These are phyloP conservation scores for Emmonsiellopsis sp. DNA, from an alignment of 2,329 filamentous ascomycete species.

Conservation along the genomic window DNA sequence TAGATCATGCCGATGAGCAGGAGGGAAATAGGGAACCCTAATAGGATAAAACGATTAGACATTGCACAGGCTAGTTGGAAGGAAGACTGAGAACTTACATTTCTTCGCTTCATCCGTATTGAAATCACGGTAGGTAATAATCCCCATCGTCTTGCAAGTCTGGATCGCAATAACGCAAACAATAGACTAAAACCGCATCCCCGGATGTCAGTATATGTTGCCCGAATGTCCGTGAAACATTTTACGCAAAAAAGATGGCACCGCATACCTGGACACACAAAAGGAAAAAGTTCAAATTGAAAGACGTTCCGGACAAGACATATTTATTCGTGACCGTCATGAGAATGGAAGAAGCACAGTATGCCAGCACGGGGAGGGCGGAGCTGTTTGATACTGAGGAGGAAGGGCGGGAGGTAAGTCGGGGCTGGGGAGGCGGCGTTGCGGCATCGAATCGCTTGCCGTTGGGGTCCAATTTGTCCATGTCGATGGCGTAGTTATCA, in stretches of 20 bases:
- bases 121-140: constrained; percentile 80
- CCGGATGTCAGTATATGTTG: neutral
- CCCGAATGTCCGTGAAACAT: neutral
- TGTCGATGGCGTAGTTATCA: constrained; percentile 62
- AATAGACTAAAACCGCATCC: constrained; percentile 53
- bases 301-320: constrained; percentile 79
- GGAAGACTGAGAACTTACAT: constrained; percentile 54
- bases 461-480: constrained; percentile 51
- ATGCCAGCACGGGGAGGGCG: constrained; percentile 70
- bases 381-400: constrained; percentile 63
- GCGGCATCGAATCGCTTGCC: constrained; percentile 38
- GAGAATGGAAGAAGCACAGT: constrained; percentile 92
- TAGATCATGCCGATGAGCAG: constrained; percentile 99
- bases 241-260: neutral
- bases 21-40: constrained; percentile 93
- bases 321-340: constrained; percentile 99
- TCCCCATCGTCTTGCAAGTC: constrained; percentile 65
- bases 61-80: neutral
- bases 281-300: constrained; percentile 92
- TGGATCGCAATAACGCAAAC: constrained; percentile 83
- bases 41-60: neutral
- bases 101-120: constrained; percentile 83
- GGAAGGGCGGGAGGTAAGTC: constrained; percentile 22
- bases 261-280: constrained; percentile 78
- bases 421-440: constrained; percentile 28